Conservation (phyloP, 345 rosid species). For the Hypericum perforatum region DNA sequence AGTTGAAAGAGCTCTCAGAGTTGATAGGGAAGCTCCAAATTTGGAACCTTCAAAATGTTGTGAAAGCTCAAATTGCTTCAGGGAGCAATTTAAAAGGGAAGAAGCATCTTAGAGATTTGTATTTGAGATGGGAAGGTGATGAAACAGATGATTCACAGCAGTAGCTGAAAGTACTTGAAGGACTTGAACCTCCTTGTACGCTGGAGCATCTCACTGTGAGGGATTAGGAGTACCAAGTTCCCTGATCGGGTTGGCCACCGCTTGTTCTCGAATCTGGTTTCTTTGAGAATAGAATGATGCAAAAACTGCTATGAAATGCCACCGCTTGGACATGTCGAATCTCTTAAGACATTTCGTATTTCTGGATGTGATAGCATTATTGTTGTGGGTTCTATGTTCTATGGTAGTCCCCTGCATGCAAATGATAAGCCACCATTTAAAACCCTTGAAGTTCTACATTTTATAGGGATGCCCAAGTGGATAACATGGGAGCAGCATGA, state of each 20-base stretch:
- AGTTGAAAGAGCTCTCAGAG: conserved; percentile 2
- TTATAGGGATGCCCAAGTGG: not conserved
- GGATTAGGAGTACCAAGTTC: not conserved
- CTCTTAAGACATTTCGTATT: too few relatives aligned
- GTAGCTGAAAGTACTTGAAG: too few relatives aligned
- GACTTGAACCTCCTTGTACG: not conserved
- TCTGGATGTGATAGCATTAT: too few relatives aligned
- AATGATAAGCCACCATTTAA: not conserved
- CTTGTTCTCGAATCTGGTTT: not conserved
- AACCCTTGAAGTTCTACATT: not conserved
- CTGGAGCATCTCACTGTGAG: not conserved
- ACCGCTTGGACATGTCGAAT: too few relatives aligned
- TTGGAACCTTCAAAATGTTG: too few relatives aligned
- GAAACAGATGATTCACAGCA: not conserved
- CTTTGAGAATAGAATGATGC: not conserved
- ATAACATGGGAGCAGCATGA: not conserved
- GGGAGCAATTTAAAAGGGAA: conserved; percentile 1
- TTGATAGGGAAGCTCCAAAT: not conserved
- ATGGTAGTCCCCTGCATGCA: not conserved
- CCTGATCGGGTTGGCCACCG: too few relatives aligned
- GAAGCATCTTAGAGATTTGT: not conserved
- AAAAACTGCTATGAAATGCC: not conserved
- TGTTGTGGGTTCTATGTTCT: not conserved
- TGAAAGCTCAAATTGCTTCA: too few relatives aligned
- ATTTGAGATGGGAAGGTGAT: not conserved